phyloP scores from a whole-genome alignment of 192 early-diverging fungal species.

The Linnemannia exigua region DNA sequence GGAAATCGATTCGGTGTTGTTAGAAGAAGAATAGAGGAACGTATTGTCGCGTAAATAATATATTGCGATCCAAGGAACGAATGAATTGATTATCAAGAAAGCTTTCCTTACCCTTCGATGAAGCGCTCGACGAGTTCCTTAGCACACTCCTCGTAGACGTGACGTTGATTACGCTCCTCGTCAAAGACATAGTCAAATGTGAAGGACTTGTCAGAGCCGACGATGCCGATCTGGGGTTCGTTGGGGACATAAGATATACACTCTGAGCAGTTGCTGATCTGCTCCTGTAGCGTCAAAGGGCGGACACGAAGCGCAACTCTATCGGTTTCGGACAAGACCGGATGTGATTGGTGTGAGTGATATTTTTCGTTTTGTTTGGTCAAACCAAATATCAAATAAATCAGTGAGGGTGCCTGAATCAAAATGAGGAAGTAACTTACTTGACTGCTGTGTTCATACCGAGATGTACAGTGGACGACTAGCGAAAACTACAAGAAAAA shows the following conservation, averaged over 20 bases:
- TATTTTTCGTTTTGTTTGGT: not conserved
- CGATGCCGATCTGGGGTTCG: constrained; percentile 74
- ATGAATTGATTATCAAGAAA: too few relatives aligned
- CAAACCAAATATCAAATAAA: not conserved
- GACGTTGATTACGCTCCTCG: constrained; percentile 63
- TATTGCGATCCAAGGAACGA: not conserved
- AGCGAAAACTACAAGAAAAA: not conserved
- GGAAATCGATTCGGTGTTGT: not conserved
- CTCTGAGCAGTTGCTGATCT: constrained; percentile 70
- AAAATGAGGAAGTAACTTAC: constrained; percentile 20
- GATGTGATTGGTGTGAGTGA: not conserved
- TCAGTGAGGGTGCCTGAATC: not conserved
- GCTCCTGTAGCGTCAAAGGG: constrained; percentile 83
- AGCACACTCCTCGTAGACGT: constrained; percentile 72
- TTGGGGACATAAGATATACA: constrained; percentile 70
- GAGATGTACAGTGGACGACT: constrained; percentile 8
- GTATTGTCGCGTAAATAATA: not conserved
- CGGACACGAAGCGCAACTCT: constrained; percentile 87
- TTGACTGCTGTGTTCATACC: constrained; percentile 59
- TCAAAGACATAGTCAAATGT: constrained; percentile 82
- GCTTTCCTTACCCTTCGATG: constrained; percentile 73
- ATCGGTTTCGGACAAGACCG: constrained; percentile 1
- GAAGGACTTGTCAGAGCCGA: constrained; percentile 72
- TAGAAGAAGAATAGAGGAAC: not conserved
- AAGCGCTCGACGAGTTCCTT: constrained; percentile 75